These are phyloP conservation scores for Suillus decipiens DNA, from an alignment of 768 basidiomycete genomes.

Conservation along the genomic window DNA sequence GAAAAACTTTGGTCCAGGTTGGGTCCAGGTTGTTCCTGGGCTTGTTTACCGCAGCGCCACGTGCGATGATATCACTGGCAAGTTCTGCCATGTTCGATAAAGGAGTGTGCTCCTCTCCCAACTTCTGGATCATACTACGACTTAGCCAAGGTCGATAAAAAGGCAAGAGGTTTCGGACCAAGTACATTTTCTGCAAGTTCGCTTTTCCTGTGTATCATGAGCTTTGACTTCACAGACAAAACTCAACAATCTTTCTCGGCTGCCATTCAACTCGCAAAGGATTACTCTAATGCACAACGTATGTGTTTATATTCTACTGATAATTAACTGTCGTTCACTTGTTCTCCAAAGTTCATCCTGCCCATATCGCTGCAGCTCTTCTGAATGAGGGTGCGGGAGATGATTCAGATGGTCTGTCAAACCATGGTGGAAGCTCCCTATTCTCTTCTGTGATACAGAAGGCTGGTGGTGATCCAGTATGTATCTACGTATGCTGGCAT, in stretches of 20 bases:
- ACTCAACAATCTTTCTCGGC: conserved; percentile 67
- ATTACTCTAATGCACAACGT: conserved; percentile 84
- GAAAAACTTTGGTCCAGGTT: no score
- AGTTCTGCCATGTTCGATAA: conserved; percentile 12
- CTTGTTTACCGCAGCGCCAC: no score
- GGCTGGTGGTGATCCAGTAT: conserved; percentile 83
- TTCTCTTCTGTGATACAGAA: conserved; percentile 78
- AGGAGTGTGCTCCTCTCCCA: not conserved
- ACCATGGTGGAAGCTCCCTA: conserved; percentile 49
- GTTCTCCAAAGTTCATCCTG: conserved; percentile 64
- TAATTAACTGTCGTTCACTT: conserved; percentile 4
- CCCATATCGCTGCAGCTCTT: conserved; percentile 79
- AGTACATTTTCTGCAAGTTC: not conserved
- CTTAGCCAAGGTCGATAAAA: not conserved
- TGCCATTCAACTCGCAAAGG: conserved; percentile 80
- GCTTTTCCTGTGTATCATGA: conserved; percentile 28
- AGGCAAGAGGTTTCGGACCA: not conserved
- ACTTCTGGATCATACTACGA: not conserved
- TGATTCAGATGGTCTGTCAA: conserved; percentile 34
- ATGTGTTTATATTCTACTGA: conserved; percentile 24
- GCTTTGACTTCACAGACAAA: conserved; percentile 86
- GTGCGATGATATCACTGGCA: not conserved
- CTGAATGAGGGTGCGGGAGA: conserved; percentile 61
- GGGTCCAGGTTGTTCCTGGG: no score
- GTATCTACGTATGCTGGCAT: conserved; percentile 25